Evolutionary conservation across 2,329 filamentous ascomycete species (phyloP).

Genomic region (Colletotrichum liaoningense): DNA sequence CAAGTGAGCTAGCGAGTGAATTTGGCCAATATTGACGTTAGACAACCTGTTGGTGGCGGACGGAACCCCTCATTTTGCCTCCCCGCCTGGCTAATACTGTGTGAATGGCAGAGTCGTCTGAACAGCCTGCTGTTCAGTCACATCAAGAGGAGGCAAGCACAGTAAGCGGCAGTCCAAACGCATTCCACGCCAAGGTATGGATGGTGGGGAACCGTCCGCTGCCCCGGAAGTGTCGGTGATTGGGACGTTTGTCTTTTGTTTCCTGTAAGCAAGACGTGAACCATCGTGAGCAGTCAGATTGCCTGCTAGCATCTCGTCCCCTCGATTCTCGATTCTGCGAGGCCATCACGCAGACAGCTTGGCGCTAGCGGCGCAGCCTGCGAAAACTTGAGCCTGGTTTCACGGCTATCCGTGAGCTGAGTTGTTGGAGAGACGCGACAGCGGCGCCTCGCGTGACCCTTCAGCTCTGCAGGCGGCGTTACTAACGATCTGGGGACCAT

Average conservation of each 20-base stretch:
- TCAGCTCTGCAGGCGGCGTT: neutral
- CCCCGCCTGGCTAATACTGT: neutral
- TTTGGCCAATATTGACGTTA: neutral
- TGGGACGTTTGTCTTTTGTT: neutral
- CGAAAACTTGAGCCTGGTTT: neutral
- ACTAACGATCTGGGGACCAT: neutral
- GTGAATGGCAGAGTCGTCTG: neutral
- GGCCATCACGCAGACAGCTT: neutral
- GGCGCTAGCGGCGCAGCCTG: constrained; percentile 7
- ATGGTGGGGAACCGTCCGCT: neutral
- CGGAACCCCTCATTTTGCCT: constrained; percentile 23
- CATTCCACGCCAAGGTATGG: neutral
- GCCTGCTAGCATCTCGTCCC: neutral
- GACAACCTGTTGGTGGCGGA: constrained; percentile 23
- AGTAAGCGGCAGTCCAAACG: neutral
- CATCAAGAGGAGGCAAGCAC: neutral
- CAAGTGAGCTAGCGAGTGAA: neutral
- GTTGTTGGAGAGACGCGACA: constrained; percentile 4
- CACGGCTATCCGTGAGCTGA: constrained; percentile 5
- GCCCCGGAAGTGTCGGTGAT: constrained; percentile 30
- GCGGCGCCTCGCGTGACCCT: neutral
- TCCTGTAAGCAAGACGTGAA: constrained; percentile 4
- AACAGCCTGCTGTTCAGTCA: neutral
- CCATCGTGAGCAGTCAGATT: neutral
- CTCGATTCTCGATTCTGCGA: neutral